Conservation (phyloP, 163 green algal genomes). For the Chlamydomonas reinhardtii region DNA sequence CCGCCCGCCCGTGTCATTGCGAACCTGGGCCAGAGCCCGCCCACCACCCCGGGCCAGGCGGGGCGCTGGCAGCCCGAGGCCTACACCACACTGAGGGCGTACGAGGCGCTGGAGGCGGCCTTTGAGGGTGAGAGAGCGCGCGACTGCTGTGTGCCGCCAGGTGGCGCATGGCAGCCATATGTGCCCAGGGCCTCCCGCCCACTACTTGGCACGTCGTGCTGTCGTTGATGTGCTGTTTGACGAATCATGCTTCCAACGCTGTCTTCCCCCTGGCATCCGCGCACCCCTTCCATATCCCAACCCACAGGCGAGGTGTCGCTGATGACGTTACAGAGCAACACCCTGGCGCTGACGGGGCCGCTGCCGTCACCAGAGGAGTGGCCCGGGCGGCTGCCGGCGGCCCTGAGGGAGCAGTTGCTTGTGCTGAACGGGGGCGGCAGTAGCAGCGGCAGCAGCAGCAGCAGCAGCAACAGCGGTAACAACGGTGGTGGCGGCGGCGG, state of each 20-base stretch:
- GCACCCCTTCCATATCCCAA: too few species aligned
- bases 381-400: neutral
- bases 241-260: too few species aligned
- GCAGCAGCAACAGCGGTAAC: too few species aligned
- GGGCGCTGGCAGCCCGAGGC: slow-evolving; percentile 1
- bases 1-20: slow-evolving; percentile 8
- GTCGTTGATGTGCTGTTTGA: too few species aligned
- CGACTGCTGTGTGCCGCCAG: too few species aligned
- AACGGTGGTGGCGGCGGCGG: too few species aligned
- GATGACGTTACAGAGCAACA: neutral
- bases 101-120: slow-evolving; percentile 46
- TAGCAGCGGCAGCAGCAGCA: too few species aligned
- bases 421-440: too few species aligned
- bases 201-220: too few species aligned
- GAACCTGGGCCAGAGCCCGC: slow-evolving; percentile 49
- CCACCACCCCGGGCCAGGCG: neutral
- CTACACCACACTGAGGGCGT: slow-evolving; percentile 35
- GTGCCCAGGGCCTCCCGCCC: too few species aligned
- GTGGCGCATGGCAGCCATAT: too few species aligned
- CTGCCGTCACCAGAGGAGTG: neutral
- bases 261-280: too few species aligned
- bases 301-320: neutral
- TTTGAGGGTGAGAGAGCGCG: slow-evolving; percentile 48
- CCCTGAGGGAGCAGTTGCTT: neutral
- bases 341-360: neutral